Base-by-base conservation (phyloP, 768 basidiomycete species). In the Leccinum longicurvipes region DNA sequence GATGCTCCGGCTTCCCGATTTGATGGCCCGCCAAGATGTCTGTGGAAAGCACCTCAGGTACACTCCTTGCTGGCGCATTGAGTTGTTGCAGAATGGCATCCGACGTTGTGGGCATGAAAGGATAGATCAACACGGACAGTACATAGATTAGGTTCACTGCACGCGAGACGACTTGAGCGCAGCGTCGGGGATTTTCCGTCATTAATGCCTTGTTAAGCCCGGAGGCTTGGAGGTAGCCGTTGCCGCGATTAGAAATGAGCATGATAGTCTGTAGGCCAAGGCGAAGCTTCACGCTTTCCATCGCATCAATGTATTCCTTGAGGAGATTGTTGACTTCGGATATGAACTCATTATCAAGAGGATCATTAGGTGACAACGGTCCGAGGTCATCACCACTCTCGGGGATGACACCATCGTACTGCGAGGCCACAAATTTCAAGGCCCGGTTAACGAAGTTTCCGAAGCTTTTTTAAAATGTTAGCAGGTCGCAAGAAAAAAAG, bases 381-480 rank as follows among this genome's bases (percentile, higher is more conserved):
- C 91, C 91, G 8, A 82, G 79, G 19, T 75, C 73, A 59, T 92
- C 89, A 17, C 77, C 79, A 36, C 89, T 81, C 50, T 95, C 91
- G 1, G 96, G 94, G 34, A 98, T 78, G 42, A 87, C 73, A 48
- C 89, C 73, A 51, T 85, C 81, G 67, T 87, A 96, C 67, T 93
- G 92, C 6, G 91, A 87, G 6, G 87, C 82, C 28, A 93, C 82
- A 68, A 99, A 99, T 72, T 98, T 98, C 68, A 98, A 77, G 17
- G 84, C 79, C 25, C 97, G 89, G 72, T 99, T 99, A 60, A 98
- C 90, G 64, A 97, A 98, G 76, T 99, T 99, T 44, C 97, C 97
- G 63, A 99, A 90, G 74, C 91, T 93, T 23, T 39, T n/a, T 21
- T 17, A 41, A 14, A 23, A 10, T 17, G 34, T 59, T 25, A 54